These are phyloP conservation scores for Tuber umbilicatum DNA, from an alignment of 495 filamentous ascomycete species.

Conservation along the genomic window DNA sequence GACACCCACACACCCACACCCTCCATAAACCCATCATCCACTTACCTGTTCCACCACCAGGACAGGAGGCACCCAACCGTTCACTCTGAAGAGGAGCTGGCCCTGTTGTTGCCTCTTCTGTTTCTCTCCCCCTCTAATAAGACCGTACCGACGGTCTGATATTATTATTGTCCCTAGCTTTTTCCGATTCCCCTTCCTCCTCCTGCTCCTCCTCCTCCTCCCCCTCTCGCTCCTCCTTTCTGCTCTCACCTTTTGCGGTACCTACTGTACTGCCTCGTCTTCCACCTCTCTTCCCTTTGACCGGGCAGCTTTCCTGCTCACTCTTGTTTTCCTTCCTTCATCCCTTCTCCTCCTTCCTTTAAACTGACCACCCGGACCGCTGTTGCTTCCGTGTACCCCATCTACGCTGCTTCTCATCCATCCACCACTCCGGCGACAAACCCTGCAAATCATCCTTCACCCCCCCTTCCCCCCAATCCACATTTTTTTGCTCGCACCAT, in stretches of 20 bases:
- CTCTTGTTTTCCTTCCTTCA: not conserved
- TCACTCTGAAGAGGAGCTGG: not conserved
- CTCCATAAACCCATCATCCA: not conserved
- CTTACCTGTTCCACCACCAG: not conserved
- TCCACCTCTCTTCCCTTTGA: not conserved
- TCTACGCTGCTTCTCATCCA: constrained; percentile 5
- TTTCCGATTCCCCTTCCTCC: not conserved
- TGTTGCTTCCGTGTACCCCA: constrained; percentile 4
- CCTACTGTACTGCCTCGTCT: not conserved
- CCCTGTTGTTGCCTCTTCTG: constrained; percentile 4
- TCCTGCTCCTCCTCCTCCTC: not conserved
- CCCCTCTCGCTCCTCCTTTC: not conserved
- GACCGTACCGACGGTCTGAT: not conserved
- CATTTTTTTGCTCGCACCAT: constrained; percentile 1
- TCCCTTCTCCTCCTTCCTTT: not conserved
- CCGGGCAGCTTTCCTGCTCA: not conserved
- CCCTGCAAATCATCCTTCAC: constrained; percentile 3
- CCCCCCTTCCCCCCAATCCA: not conserved
- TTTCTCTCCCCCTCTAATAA: not conserved
- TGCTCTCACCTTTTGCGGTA: not conserved
- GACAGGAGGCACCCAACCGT: not conserved
- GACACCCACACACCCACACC: not conserved
- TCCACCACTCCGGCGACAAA: not conserved
- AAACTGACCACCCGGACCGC: not conserved
- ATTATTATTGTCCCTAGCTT: constrained; percentile 3